A percentile compares a stretch with the other conserved stretches of the same genome.
Conservation (phyloP, 2,329 filamentous ascomycete genomes). For the Rutstroemia sp. region DNA sequence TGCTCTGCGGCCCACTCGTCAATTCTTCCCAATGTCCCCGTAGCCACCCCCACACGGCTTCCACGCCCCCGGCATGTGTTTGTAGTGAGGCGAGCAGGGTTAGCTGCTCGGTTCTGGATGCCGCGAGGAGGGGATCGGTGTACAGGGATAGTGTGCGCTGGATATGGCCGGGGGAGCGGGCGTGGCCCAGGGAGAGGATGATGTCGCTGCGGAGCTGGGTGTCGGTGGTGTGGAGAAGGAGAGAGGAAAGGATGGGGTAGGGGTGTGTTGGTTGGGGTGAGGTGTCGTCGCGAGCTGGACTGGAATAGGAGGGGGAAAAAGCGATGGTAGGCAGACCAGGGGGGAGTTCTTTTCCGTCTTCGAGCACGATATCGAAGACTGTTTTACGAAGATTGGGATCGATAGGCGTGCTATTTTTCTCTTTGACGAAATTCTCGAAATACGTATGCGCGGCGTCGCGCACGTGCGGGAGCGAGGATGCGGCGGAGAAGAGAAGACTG, state of each 20-base stretch:
- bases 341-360: neutral
- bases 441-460: neutral
- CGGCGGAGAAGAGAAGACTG: neutral
- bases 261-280: neutral
- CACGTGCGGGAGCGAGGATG: neutral
- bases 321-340: neutral
- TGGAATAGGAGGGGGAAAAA: neutral
- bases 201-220: neutral
- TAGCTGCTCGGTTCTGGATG: neutral
- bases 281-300: neutral
- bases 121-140: neutral
- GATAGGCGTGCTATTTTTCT: neutral
- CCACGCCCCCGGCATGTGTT: neutral
- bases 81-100: neutral
- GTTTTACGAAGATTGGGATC: slow-evolving; percentile 1
- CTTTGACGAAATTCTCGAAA: neutral
- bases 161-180: neutral
- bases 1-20: neutral
- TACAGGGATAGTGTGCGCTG: neutral
- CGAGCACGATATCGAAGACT: neutral
- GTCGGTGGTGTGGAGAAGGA: neutral
- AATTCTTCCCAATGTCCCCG: neutral
- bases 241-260: neutral
- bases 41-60: neutral
- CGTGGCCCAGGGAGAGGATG: neutral